Evolutionary conservation across 2,329 filamentous ascomycete species (phyloP).

Genomic region (Colletotrichum sp.): DNA sequence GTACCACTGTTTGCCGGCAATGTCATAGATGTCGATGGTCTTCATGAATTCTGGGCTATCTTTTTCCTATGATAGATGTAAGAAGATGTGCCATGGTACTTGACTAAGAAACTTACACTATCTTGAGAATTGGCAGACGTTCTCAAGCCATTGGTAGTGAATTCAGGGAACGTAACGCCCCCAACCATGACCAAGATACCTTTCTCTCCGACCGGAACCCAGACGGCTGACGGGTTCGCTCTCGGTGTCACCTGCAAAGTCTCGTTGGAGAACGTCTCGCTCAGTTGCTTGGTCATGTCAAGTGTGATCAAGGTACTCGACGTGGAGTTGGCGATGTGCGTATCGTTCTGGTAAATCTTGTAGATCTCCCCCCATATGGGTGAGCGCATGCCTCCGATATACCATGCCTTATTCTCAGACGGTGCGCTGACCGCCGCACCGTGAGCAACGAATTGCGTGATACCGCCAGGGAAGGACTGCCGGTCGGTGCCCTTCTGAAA

Average conservation of each 20-base stretch:
- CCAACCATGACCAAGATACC: conserved; percentile 78
- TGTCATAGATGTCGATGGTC: conserved; percentile 78
- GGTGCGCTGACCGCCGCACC: conserved; percentile 69
- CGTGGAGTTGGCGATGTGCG: conserved; percentile 36
- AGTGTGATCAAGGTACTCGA: conserved; percentile 65
- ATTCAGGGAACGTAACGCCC: conserved; percentile 55
- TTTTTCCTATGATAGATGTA: conserved; percentile 45
- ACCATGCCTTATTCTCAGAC: conserved; percentile 74
- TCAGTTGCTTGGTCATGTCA: conserved; percentile 58
- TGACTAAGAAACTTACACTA: conserved; percentile 39
- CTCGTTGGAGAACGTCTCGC: conserved; percentile 61
- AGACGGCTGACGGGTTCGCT: conserved; percentile 70
- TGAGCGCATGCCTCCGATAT: conserved; percentile 69
- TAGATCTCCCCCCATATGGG: conserved; percentile 54
- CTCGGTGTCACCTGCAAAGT: conserved; percentile 61
- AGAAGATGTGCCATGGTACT: conserved; percentile 21
- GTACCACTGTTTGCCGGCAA: conserved; percentile 71
- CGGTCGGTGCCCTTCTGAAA: conserved; percentile 33
- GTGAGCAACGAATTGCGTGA: conserved; percentile 68
- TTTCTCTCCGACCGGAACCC: conserved; percentile 78
- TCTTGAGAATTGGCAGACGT: conserved; percentile 35
- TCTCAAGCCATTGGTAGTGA: conserved; percentile 25
- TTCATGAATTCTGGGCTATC: conserved; percentile 75
- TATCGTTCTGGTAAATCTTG: conserved; percentile 30
- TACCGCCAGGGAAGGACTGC: conserved; percentile 42